Evolutionary conservation across 495 filamentous ascomycete species (phyloP), one percentile per base, ranked within the genome.

Genomic region (Podospora conica): DNA sequence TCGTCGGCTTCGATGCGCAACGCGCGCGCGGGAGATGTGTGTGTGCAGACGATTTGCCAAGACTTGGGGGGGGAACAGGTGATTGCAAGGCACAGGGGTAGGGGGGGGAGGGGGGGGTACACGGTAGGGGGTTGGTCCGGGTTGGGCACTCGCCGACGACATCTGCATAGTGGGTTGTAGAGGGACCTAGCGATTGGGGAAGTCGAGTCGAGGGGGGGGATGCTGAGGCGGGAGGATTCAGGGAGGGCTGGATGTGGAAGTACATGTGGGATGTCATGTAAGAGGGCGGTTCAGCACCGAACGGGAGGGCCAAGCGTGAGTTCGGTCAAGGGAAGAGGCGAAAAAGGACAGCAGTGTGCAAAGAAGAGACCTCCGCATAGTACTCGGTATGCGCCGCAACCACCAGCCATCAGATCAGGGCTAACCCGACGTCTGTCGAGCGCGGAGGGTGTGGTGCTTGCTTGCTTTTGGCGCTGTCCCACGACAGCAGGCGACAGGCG

Each of bases 71-170:
- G n/a, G n/a, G n/a, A n/a, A n/a, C n/a, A n/a, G n/a, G n/a, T n/a
- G n/a, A n/a, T n/a, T n/a, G n/a, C n/a, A n/a, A n/a, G n/a, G n/a
- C n/a, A n/a, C n/a, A n/a, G n/a, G n/a, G 66, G 69, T 56, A 66
- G 68, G 58, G 67, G 56, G 63, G 40, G 25, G 6, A 6, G 25
- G 25, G 40, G 40, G 33, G 40, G 40, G 40, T 48, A 48, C 15
- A 11, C 53, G 65, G 67, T 61, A 60, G 64, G 63, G 62, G 67
- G 61, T 33, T 65, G 66, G 65, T 62, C 60, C 65, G 60, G 66
- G 65, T 61, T 59, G 68, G 25, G 54, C 18, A 63, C 27, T 69
- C 64, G 64, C 64, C 64, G 57, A 59, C 40, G 18, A 25, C 27
- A 20, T 59, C 23, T 23, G 57, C 40, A 48, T 8, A 48, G 40